phyloP scores from a whole-genome alignment of 768 basidiomycete genomes.

The Lentinula edodes region DNA sequence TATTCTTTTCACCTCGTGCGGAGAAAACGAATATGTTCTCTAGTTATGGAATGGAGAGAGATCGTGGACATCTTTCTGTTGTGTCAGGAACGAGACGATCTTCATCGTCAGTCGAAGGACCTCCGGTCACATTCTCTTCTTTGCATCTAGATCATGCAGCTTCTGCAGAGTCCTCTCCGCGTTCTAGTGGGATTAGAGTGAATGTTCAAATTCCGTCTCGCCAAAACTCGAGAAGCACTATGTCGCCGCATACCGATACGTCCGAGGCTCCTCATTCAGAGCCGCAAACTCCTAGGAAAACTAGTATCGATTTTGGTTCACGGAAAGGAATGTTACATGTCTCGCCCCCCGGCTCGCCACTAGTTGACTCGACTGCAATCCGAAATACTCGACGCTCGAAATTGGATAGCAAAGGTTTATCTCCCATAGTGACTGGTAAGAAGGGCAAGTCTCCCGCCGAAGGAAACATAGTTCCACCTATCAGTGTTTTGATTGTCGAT shows the following conservation, averaged over 20 bases:
- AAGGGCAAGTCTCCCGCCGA: slow-evolving; percentile 50
- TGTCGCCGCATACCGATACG: slow-evolving; percentile 5
- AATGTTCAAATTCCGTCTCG: neutral
- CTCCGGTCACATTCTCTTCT: slow-evolving; percentile 24
- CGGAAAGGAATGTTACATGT: slow-evolving; percentile 1
- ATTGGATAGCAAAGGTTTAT: slow-evolving; percentile 18
- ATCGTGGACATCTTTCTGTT: slow-evolving; percentile 30
- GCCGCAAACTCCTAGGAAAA: neutral
- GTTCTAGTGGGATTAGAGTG: neutral
- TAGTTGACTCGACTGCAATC: neutral
- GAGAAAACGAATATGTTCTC: slow-evolving; percentile 31
- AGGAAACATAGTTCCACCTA: slow-evolving; percentile 84
- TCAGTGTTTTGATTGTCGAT: slow-evolving; percentile 97
- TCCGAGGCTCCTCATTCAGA: neutral
- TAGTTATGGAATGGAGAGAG: slow-evolving; percentile 41
- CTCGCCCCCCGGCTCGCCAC: slow-evolving; percentile 14
- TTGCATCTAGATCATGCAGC: slow-evolving; percentile 21
- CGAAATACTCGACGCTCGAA: slow-evolving; percentile 17
- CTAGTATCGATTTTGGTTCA: neutral
- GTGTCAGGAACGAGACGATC: neutral
- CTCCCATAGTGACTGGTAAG: slow-evolving; percentile 32
- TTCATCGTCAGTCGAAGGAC: slow-evolving; percentile 11
- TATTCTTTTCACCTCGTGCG: slow-evolving; percentile 84
- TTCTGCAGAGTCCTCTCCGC: neutral
- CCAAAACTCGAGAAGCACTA: neutral